Conservation (phyloP, 148 eudicot genomes). For the Rhododendron ferrugineum region DNA sequence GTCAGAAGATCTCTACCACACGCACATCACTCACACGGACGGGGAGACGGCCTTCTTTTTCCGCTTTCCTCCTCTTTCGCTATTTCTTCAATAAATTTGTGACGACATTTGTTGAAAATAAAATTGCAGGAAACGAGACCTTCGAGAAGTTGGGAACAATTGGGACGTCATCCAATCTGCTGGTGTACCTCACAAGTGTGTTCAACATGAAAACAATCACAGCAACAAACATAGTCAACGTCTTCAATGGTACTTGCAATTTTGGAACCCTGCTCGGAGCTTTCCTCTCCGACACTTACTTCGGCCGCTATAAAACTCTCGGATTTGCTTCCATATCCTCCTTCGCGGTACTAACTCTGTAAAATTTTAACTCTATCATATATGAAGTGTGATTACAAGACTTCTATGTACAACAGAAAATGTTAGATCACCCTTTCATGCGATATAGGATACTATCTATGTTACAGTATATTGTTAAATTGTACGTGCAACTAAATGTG, state of each 20-base stretch:
- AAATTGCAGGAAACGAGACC: slow-evolving; percentile 47
- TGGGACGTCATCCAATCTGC: slow-evolving; percentile 50
- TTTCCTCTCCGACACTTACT: slow-evolving; percentile 50
- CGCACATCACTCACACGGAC: too few species aligned
- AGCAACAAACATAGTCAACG: slow-evolving; percentile 17
- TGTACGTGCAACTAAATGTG: too few species aligned
- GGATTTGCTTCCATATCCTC: background rate
- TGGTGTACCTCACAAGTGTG: slow-evolving; percentile 52
- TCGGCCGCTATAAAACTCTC: slow-evolving; percentile 20
- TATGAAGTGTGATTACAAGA: too few species aligned
- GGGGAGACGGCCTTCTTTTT: background rate
- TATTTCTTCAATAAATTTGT: too few species aligned
- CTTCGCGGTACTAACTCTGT: background rate
- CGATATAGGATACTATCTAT: too few species aligned
- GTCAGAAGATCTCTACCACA: too few species aligned
- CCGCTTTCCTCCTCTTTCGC: too few species aligned
- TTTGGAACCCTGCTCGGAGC: slow-evolving; percentile 53
- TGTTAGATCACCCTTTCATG: too few species aligned
- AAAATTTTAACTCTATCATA: too few species aligned
- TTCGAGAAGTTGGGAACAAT: slow-evolving; percentile 64
- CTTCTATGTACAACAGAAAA: too few species aligned
- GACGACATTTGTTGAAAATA: too few species aligned
- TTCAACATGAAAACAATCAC: slow-evolving; percentile 40
- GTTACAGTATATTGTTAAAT: too few species aligned
- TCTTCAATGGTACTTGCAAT: slow-evolving; percentile 54